These are phyloP conservation scores for Leishmania gerbilli DNA, from an alignment of 208 protist species.

Conservation along the genomic window DNA sequence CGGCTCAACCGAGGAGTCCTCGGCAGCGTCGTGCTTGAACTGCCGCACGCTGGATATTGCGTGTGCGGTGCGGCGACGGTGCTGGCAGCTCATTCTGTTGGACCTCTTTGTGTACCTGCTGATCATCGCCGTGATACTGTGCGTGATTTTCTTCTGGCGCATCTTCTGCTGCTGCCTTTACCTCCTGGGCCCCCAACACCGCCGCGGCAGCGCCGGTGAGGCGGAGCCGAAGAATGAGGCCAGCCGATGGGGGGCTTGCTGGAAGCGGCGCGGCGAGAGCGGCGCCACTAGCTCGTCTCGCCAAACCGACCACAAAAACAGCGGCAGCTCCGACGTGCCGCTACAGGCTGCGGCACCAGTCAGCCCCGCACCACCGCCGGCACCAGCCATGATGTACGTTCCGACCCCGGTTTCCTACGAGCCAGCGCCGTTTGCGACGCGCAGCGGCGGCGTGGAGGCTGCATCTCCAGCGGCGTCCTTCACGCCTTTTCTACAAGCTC, in stretches of 20 bases:
- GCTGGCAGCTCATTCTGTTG: slow-evolving; percentile 24
- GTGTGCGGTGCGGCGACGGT: slow-evolving; percentile 25
- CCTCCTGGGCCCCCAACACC: background rate
- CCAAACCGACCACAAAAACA: background rate
- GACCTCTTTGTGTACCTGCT: slow-evolving; percentile 25
- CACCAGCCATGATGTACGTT: slow-evolving; percentile 4
- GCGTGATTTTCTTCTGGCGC: slow-evolving; percentile 32
- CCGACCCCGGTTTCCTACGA: background rate
- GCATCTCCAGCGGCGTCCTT: slow-evolving; percentile 2
- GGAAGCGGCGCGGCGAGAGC: background rate
- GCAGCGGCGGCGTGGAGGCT: background rate
- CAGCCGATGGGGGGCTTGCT: background rate
- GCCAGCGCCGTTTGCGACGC: background rate
- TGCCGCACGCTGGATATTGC: slow-evolving; percentile 38
- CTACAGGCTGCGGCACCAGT: background rate
- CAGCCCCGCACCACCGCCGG: background rate
- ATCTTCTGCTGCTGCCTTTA: slow-evolving; percentile 33
- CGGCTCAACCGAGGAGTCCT: slow-evolving; percentile 9
- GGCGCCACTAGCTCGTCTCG: background rate
- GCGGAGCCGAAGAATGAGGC: background rate
- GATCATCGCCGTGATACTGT: slow-evolving; percentile 18
- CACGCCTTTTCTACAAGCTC: background rate
- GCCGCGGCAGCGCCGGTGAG: background rate
- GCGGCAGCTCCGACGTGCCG: background rate
- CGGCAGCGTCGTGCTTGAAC: slow-evolving; percentile 18